Percentiles rank a stretch among this genome's conserved stretches.
phyloP scores from a whole-genome alignment of 768 basidiomycete genomes.

The Pisolithus orientalis region DNA sequence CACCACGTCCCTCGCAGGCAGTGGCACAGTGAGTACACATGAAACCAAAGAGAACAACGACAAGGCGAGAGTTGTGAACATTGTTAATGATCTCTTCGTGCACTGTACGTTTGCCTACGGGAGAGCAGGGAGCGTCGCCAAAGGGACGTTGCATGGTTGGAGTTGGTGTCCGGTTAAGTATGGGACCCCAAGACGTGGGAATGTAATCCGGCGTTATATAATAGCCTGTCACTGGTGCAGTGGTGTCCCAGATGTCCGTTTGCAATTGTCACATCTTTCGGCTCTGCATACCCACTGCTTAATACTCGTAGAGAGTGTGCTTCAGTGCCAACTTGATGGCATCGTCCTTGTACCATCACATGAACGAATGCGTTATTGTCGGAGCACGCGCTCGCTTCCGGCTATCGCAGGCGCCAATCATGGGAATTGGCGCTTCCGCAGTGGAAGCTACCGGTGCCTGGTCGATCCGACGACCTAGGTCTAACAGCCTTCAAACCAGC shows the following conservation, averaged over 20 bases:
- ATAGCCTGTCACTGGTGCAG: background rate
- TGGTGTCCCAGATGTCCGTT: no score
- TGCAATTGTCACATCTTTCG: no score
- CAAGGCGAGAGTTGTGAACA: slow-evolving; percentile 20
- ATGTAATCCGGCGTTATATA: slow-evolving; percentile 8
- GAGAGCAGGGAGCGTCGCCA: slow-evolving; percentile 11
- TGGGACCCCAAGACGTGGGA: slow-evolving; percentile 12
- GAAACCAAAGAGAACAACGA: slow-evolving; percentile 14
- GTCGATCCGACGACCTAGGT: background rate
- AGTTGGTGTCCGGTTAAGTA: background rate
- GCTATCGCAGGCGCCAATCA: no score
- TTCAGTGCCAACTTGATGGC: background rate
- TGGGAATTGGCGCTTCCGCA: no score
- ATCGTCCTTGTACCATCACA: background rate
- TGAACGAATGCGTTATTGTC: background rate
- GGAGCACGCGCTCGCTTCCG: no score
- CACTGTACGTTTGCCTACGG: slow-evolving; percentile 2
- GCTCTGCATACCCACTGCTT: no score
- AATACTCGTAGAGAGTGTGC: no score
- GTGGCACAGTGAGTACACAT: slow-evolving; percentile 25
- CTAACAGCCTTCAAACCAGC: background rate
- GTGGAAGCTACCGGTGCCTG: no score
- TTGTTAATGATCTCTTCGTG: slow-evolving; percentile 11
- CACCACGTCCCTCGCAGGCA: slow-evolving; percentile 38
- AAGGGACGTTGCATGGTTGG: slow-evolving; percentile 1